These are phyloP conservation scores for Venturiaceae sp. DNA, from an alignment of 2,329 filamentous ascomycete species.

Conservation along the genomic window DNA sequence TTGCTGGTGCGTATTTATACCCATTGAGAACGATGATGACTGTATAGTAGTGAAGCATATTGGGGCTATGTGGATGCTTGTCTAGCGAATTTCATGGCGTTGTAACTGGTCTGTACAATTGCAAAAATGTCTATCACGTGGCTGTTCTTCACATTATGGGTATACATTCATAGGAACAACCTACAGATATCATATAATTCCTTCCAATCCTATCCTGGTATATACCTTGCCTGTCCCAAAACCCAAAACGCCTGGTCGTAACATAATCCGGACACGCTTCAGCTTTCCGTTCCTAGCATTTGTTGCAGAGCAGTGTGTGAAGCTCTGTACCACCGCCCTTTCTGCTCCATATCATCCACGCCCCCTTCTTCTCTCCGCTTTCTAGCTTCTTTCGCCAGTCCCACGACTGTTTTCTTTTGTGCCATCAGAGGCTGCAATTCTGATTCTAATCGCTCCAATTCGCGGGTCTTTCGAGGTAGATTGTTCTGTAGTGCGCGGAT, in stretches of 20 bases:
- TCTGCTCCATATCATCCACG: slow-evolving; percentile 65
- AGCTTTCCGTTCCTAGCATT: slow-evolving; percentile 48
- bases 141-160: too few relatives aligned
- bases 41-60: too few relatives aligned
- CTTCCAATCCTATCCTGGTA: not conserved
- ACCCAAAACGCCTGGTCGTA: not conserved
- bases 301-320: slow-evolving; percentile 54
- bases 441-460: slow-evolving; percentile 55
- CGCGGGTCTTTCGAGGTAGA: slow-evolving; percentile 55
- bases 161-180: not conserved
- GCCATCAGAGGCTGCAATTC: slow-evolving; percentile 61
- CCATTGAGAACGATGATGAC: too few relatives aligned
- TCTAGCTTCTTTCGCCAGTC: slow-evolving; percentile 61
- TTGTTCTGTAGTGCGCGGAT: slow-evolving; percentile 45
- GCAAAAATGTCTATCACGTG: not conserved
- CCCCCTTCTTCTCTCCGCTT: slow-evolving; percentile 57
- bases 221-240: not conserved
- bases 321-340: slow-evolving; percentile 64
- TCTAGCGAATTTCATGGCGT: too few relatives aligned
- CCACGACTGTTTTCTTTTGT: slow-evolving; percentile 53
- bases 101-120: not conserved
- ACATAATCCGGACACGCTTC: not conserved
- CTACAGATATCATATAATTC: too few relatives aligned
- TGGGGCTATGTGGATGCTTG: too few relatives aligned
- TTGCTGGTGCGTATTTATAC: too few relatives aligned